Evolutionary conservation across 140 eudicot species (phyloP).

Genomic region (Stevia rebaudiana): DNA sequence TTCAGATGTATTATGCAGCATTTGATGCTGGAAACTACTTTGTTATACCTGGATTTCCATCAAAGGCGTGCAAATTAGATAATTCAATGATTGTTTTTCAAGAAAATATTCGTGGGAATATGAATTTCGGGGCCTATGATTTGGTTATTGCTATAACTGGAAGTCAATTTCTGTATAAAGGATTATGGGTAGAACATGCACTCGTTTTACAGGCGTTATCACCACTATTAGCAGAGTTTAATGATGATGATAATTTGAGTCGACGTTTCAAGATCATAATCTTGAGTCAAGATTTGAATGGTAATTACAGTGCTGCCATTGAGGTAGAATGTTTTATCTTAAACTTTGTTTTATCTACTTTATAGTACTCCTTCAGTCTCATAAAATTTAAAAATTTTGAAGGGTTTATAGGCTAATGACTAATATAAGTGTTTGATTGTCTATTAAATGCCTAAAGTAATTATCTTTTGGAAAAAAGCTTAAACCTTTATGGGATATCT

Average conservation of each 20-base stretch:
- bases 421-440: not conserved
- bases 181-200: constrained; percentile 92
- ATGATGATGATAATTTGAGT: constrained; percentile 22
- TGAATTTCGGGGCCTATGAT: constrained; percentile 45
- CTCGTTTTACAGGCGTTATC: constrained; percentile 65
- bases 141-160: constrained; percentile 65
- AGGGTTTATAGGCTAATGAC: not conserved
- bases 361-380: not conserved
- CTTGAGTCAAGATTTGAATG: constrained; percentile 42
- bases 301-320: constrained; percentile 65
- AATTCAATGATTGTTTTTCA: constrained; percentile 19
- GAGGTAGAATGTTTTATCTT: constrained; percentile 40
- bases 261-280: constrained; percentile 52
- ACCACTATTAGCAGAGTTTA: constrained; percentile 54
- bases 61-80: constrained; percentile 55
- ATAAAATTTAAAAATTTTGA: too few species aligned
- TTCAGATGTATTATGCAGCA: constrained; percentile 73
- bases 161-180: constrained; percentile 68
- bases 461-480: not conserved
- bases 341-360: not conserved
- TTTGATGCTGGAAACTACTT: constrained; percentile 88
- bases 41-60: constrained; percentile 88
- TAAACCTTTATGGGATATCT: not conserved
- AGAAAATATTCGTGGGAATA: constrained; percentile 34
- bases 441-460: not conserved